A percentile compares a stretch with the other conserved stretches of the same genome.
Evolutionary conservation across 768 basidiomycete species (phyloP).

Genomic region (Clavaria fumosa): DNA sequence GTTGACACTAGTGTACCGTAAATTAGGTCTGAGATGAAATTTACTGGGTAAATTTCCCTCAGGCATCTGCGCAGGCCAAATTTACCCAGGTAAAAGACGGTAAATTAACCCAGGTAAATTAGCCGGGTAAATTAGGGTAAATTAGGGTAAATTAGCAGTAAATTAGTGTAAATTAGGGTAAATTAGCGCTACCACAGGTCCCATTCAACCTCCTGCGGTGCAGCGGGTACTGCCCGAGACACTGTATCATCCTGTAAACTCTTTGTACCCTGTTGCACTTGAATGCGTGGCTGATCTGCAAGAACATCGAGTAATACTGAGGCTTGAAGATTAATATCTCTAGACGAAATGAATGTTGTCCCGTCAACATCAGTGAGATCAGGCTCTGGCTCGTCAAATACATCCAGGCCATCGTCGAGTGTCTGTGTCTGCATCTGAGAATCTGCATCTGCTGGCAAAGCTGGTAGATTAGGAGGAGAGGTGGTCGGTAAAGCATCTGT

Average conservation of each 20-base stretch:
- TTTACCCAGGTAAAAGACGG: not conserved
- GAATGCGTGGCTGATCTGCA: not conserved
- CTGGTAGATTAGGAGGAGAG: not conserved
- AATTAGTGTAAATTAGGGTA: too few relatives aligned
- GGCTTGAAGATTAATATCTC: not conserved
- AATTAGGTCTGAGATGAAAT: not conserved
- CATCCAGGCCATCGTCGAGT: not conserved
- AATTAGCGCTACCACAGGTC: not conserved
- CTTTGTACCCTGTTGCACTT: not conserved
- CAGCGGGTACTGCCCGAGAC: not conserved
- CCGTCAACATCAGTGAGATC: not conserved
- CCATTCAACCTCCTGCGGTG: not conserved
- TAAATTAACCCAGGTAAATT: not conserved
- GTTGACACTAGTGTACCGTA: not conserved
- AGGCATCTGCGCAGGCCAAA: not conserved
- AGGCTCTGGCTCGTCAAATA: not conserved
- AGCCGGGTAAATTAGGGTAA: not conserved
- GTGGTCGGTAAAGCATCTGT: not conserved
- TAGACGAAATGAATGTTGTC: not conserved
- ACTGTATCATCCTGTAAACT: not conserved
- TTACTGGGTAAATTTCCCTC: not conserved
- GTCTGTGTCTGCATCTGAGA: too few relatives aligned
- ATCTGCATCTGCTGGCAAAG: not conserved
- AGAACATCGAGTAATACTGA: not conserved
- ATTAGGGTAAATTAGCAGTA: not conserved